Base-by-base conservation (phyloP, 805 yeast species). In the Gaillardinia entomophila region DNA sequence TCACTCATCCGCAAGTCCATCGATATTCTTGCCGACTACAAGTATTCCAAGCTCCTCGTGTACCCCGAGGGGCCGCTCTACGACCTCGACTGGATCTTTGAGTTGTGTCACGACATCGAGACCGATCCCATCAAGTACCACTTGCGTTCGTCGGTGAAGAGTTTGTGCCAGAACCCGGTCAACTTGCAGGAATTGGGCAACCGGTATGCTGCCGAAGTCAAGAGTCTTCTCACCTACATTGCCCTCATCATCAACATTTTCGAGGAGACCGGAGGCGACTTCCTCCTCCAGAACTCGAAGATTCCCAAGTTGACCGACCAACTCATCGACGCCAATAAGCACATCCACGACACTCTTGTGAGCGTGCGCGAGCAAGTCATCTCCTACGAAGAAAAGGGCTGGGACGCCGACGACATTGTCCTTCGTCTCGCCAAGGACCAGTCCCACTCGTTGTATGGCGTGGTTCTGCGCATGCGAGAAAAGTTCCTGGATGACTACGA, bases 41-140 rank as follows among this genome's bases (percentile, higher is more conserved):
- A 46, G 15, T 67, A 58, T 41, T 62, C 77, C 4, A 49, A 46
- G 23, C 36, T 72, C 20, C 46, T 73, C 3, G 58, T 66, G 6
- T 54, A 53, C 15, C 71, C 74, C 1, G 23, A 24, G 19, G 36
- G 32, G 11, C 7, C 10, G 10, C 35, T 31, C 15, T 54, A 42
- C 24, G 60, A 63, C 15, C 40, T 62, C 18, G 35, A 40, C 3
- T 56, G 68, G 59, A 38, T 72, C 4, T 58, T 57, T 24, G 49
- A 52, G 10, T 35, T 71, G 12, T 73, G 78, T 44, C 55, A 54
- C 26, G 60, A 63, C 26, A 71, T 74, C 15, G 74, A 72, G 37
- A 37, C 36, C 3, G 60, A 73, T 37, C 79, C 79, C 2, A 53
- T 69, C 12, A 56, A 58, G 33, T 74, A 66, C 41, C 79, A 74